phyloP scores from a whole-genome alignment of 805 yeast species.

The Lachancea lanzarotensis region DNA sequence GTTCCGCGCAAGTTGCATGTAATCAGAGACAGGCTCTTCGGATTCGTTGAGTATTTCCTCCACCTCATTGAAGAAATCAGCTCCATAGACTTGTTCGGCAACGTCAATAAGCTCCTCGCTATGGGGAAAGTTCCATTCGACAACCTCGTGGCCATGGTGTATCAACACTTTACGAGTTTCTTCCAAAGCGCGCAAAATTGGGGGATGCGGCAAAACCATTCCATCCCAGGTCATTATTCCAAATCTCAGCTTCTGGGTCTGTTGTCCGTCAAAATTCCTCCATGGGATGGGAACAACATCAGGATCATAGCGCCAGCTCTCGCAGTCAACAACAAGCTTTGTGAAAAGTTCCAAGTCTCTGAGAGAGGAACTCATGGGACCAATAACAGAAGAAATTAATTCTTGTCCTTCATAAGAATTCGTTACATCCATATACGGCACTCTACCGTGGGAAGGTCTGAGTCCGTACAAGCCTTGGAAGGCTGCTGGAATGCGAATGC shows the following conservation, averaged over 20 bases:
- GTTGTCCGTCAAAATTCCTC: constrained; percentile 30
- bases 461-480: constrained; percentile 39
- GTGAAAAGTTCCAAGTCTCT: constrained; percentile 47
- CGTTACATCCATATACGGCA: constrained; percentile 31
- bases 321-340: constrained; percentile 35
- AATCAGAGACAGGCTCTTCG: constrained; percentile 32
- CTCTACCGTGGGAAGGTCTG: constrained; percentile 19
- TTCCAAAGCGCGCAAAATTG: constrained; percentile 42
- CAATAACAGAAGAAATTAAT: constrained; percentile 49
- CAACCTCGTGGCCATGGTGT: constrained; percentile 37
- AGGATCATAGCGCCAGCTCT: constrained; percentile 47
- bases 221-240: constrained; percentile 44
- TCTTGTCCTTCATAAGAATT: constrained; percentile 45
- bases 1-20: constrained; percentile 24
- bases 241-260: constrained; percentile 34
- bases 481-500: constrained; percentile 55
- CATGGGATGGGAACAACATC: constrained; percentile 47
- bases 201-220: constrained; percentile 47
- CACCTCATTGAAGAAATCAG: constrained; percentile 34
- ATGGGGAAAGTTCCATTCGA: constrained; percentile 38
- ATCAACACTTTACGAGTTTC: constrained; percentile 22
- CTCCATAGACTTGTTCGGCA: constrained; percentile 27
- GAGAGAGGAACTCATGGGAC: constrained; percentile 46
- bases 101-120: constrained; percentile 22
- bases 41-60: constrained; percentile 23